Conservation (phyloP, 1,139 yeast genomes). For the Kodamaea suecica region DNA sequence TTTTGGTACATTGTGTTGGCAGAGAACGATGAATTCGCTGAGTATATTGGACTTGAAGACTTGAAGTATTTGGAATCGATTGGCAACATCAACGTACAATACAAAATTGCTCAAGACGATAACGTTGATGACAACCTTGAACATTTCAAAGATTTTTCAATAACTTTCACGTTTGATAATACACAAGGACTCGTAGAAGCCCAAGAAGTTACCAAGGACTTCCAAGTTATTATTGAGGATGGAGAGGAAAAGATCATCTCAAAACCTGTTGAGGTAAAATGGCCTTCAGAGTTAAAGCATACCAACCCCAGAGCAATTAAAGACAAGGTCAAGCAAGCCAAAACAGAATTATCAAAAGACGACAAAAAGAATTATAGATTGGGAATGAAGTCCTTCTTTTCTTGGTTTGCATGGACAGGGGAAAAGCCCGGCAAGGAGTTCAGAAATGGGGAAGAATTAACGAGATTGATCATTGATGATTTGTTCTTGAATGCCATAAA, state of each 20-base stretch:
- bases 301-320: constrained; percentile 53
- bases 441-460: constrained; percentile 67
- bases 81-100: constrained; percentile 52
- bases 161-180: constrained; percentile 49
- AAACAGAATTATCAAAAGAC: constrained; percentile 35
- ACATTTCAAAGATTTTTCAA: constrained; percentile 50
- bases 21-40: constrained; percentile 74
- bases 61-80: constrained; percentile 63
- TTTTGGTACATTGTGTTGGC: constrained; percentile 78
- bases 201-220: constrained; percentile 55
- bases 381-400: constrained; percentile 73
- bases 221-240: constrained; percentile 42
- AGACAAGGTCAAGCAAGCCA: constrained; percentile 24
- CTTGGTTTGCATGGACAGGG: constrained; percentile 79
- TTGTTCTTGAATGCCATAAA: constrained; percentile 69
- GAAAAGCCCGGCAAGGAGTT: constrained; percentile 68
- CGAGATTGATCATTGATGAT: constrained; percentile 61
- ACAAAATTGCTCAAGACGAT: constrained; percentile 36
- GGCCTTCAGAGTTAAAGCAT: constrained; percentile 57
- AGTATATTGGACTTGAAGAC: constrained; percentile 63
- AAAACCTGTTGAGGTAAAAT: constrained; percentile 45
- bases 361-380: constrained; percentile 60
- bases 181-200: constrained; percentile 38
- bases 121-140: constrained; percentile 17
- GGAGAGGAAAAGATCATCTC: constrained; percentile 56